Conservation (phyloP, 1,284 basidiomycete species). For the Prillingera fragicola region DNA sequence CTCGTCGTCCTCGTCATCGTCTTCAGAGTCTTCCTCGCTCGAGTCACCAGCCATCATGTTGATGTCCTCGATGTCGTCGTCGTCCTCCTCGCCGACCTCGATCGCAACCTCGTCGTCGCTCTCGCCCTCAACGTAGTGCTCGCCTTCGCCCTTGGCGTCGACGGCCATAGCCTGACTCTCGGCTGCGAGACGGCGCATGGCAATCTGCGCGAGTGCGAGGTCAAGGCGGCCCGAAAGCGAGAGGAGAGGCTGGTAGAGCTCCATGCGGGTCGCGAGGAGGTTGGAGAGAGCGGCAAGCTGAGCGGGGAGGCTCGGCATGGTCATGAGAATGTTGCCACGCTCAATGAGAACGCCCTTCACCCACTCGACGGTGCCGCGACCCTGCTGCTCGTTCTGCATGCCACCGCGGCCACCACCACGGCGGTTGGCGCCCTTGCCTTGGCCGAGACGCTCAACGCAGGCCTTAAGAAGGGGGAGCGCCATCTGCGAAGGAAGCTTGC, state of each 20-base stretch:
- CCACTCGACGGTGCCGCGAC: slow-evolving; percentile 80
- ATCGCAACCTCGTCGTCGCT: slow-evolving; percentile 51
- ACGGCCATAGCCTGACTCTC: slow-evolving; percentile 20
- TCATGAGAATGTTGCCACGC: slow-evolving; percentile 91
- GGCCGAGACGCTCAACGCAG: slow-evolving; percentile 81
- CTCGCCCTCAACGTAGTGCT: slow-evolving; percentile 47
- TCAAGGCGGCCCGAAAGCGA: slow-evolving; percentile 85
- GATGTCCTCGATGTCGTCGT: slow-evolving; percentile 59
- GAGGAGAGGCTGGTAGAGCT: slow-evolving; percentile 77
- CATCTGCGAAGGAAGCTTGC: slow-evolving; percentile 80
- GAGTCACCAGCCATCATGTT: slow-evolving; percentile 55
- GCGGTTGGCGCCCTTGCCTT: slow-evolving; percentile 65
- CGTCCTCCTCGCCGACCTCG: slow-evolving; percentile 65
- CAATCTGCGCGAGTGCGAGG: slow-evolving; percentile 88
- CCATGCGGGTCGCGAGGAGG: slow-evolving; percentile 71
- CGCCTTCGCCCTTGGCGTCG: slow-evolving; percentile 43
- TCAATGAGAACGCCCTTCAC: slow-evolving; percentile 77
- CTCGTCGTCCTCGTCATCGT: slow-evolving; percentile 30
- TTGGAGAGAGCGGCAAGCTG: slow-evolving; percentile 78
- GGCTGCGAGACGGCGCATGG: slow-evolving; percentile 55
- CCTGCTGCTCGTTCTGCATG: slow-evolving; percentile 77
- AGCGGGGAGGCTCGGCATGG: slow-evolving; percentile 49
- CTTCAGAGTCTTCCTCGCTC: slow-evolving; percentile 39
- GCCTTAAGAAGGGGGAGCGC: slow-evolving; percentile 81
- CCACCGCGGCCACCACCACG: slow-evolving; percentile 61